Conservation (phyloP, 495 filamentous ascomycete species). For the Stereocaulon alpinum region DNA sequence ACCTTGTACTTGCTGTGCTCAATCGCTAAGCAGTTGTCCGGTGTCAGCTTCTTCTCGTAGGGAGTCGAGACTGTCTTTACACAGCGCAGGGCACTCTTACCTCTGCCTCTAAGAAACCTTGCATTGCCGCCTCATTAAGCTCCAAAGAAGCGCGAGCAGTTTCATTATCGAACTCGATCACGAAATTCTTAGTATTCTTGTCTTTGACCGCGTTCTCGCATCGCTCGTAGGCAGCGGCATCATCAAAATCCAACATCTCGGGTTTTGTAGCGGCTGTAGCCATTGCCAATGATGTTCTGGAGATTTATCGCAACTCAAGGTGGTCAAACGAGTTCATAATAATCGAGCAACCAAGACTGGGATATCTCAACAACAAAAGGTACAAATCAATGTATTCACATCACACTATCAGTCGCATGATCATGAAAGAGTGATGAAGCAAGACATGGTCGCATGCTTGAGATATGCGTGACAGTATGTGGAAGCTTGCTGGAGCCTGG, state of each 20-base stretch:
- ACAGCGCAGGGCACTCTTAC: not conserved
- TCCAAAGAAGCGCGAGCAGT: constrained; percentile 54
- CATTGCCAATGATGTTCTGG: not conserved
- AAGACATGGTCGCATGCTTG: not conserved
- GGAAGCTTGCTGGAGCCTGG: constrained; percentile 1
- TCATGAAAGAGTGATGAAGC: not conserved
- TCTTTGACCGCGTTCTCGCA: constrained; percentile 30
- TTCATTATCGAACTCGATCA: constrained; percentile 59
- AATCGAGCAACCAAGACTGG: not conserved
- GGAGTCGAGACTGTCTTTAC: no score
- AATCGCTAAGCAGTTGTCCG: constrained; percentile 24
- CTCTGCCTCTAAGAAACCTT: constrained; percentile 23
- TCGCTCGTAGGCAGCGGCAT: constrained; percentile 33
- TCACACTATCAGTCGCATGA: not conserved
- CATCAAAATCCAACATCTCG: constrained; percentile 44
- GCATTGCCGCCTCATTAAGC: constrained; percentile 37
- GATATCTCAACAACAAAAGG: not conserved
- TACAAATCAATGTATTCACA: not conserved
- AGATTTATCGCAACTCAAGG: not conserved
- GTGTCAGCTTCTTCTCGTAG: constrained; percentile 9
- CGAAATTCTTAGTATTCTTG: constrained; percentile 49
- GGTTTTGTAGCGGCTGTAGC: not conserved
- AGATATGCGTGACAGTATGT: not conserved
- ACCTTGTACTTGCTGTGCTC: constrained; percentile 43
- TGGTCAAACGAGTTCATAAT: not conserved